Evolutionary conservation across 306 rosid genomes (phyloP), one percentile per base, ranked within the genome.

Genomic region (Hylodesmum podocarpum): DNA sequence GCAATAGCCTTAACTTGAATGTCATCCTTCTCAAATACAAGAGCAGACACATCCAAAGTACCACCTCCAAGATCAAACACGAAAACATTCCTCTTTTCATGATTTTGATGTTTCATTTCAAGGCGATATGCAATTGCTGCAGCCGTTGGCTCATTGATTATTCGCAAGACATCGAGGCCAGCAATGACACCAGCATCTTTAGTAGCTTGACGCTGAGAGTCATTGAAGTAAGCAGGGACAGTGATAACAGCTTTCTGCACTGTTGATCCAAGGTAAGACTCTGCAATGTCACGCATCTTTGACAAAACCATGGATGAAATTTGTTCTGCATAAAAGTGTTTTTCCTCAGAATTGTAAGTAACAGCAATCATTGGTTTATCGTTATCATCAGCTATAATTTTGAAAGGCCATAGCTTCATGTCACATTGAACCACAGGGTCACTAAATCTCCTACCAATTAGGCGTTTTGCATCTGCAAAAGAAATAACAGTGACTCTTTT

Each of bases 261-360:
- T 0, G 21, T 6, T 3, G 43, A 28, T 1, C 41, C 86, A 12
- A 79, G 89, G 39, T 27, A 89, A 19, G 86, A 86, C 62, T 89
- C 89, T 0, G 88, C 88, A 36, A 83, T 79, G 82, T 87, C 89
- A 12, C 85, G 85, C 93, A 89, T 85, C 78, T 89, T 89, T 0
- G 29, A n/a, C 2, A 85, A 83, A 22, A 88, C 75, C 86, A 87
- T 87, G 3, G 90, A 87, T 0, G 88, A 87, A 0, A 85, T 76
- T 81, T 88, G 81, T 41, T 85, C 91, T 0, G 87, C 83, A 0
- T 70, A 7, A 16, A 88, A 55, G 2, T 66, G 66, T 28, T 50
- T 81, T 5, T 88, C 88, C 19, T 81, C 66, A 4, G 66, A 77
- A 27, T 81, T 81, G 24, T 78, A 74, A 5, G 33, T 4, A 3